Base-by-base conservation (phyloP, 2,329 filamentous ascomycete species). In the Fusarium sp. region DNA sequence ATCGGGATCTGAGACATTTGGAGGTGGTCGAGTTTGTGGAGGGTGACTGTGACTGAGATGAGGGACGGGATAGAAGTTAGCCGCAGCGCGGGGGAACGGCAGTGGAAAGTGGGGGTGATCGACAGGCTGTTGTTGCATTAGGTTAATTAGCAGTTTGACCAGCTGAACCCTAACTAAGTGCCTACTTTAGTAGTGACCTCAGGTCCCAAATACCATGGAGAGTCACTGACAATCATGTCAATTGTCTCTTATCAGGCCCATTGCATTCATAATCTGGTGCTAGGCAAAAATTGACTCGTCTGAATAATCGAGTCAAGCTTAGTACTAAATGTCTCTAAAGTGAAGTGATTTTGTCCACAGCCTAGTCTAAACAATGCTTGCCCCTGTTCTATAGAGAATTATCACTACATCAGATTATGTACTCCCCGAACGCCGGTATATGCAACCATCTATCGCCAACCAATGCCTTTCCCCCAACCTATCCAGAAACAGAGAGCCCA, bases 1-100 rank as follows among this genome's bases (percentile, higher is more conserved):
- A 57, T 66, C 44, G 44, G 55, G 59, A 65, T 59, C 47, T 75
- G 63, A 74, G 71, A 63, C 55, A 66, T 47, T 66, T 56, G 69
- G 45, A 68, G 56, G 38, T 70, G 54, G 26, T 59, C 45, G n/a
- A 69, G 47, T 54, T 73, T 53, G 35, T 47, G 42, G 47, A 58
- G 41, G 45, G 32, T 35, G 32, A 35, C 32, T 35, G 59, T 53
- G 54, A 20, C 35, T 26, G n/a, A 51, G 51, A 28, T 39, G 53
- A 36, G 15, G 41, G 44, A 53, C 41, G n/a, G 41, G 39, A 72
- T 35, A 38, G 36, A 53, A 57, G 41, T 47, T 54, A 54, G 65
- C 56, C 59, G 32, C 66, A 69, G 66, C 38, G 53, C 53, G 66
- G 50, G 51, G 59, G 67, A 60, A 53, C 56, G 71, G 67, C 68